Percentiles rank a stretch among this genome's conserved stretches.
phyloP scores from a whole-genome alignment of 2,329 filamentous ascomycete genomes.

The Trichoderma sp. region DNA sequence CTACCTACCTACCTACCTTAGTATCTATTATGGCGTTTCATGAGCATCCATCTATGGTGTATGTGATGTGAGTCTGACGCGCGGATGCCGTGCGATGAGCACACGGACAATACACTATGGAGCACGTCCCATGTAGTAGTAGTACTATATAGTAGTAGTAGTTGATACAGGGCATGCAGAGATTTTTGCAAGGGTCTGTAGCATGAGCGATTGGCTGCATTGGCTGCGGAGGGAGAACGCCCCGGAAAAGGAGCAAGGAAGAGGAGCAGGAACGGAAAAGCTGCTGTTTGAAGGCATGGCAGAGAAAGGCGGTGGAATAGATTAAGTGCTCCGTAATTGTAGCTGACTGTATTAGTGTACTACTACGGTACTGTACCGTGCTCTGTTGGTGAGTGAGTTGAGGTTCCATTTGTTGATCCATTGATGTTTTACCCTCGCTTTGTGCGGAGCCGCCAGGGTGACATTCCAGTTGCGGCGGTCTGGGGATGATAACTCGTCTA shows the following conservation, averaged over 20 bases:
- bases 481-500: background rate
- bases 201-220: background rate
- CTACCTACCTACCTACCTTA: background rate
- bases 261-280: background rate
- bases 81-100: background rate
- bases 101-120: too few relatives aligned
- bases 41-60: background rate
- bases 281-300: background rate
- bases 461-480: background rate
- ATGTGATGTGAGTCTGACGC: conserved; percentile 1
- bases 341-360: too few relatives aligned
- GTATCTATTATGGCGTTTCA: background rate
- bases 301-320: conserved; percentile 8
- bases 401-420: too few relatives aligned
- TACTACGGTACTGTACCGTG: too few relatives aligned
- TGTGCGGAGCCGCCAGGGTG: background rate
- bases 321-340: background rate
- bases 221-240: background rate
- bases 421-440: background rate
- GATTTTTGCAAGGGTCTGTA: background rate
- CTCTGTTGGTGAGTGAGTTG: background rate
- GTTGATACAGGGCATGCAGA: background rate
- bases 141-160: too few relatives aligned
- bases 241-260: background rate
- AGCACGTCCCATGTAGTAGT: too few relatives aligned